Evolutionary conservation across 75 land plant genomes (phyloP), one percentile per base, ranked within the genome.

Genomic region (Pinus taeda): DNA sequence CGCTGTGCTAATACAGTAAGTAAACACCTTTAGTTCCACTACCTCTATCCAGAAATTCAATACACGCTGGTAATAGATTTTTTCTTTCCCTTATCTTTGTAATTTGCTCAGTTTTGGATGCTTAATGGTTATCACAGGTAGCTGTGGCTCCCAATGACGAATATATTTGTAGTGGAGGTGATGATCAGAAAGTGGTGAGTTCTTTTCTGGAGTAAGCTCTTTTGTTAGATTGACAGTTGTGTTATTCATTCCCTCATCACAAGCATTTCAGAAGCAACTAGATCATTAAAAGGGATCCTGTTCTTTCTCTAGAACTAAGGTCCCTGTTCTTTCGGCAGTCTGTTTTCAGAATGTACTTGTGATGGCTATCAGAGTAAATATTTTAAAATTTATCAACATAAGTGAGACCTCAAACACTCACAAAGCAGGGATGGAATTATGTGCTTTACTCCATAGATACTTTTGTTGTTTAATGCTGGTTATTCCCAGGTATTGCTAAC

Each of bases 171-270:
- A 86, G 79, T 65, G 88, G 88, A 63, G 88, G 88, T 12, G 88
- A 86, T 74, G 86, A 86, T 56, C 86, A 86, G 78, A 86, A 86
- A 86, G 79, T 84, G 86, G 88, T 86, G 17, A n/a, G 81, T 79
- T n/a, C 7, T 56, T 7, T 15, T 39, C 36, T 53, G 15, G 14
- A 2, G 26, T 53, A 21, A 72, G 4, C 26, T 24, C 15, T 18
- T 72, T 24, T 21, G 14, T 73, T 60, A 6, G n/a, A 18, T 60
- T 17, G 20, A 45, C 53, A 45, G 53, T 45, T 45, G 8, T 45
- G 53, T 45, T 45, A 45, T 45, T 45, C 9, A 45, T 45, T 45
- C 53, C 53, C 53, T 45, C 9, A 45, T 45, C 53, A 45, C 53
- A 4, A 60, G 62, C 21, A 60, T 15, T 60, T 60, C 62, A 60